Evolutionary conservation across 495 filamentous ascomycete species (phyloP), one percentile per base, ranked within the genome.

Genomic region (Hyaloscypha bicolor): DNA sequence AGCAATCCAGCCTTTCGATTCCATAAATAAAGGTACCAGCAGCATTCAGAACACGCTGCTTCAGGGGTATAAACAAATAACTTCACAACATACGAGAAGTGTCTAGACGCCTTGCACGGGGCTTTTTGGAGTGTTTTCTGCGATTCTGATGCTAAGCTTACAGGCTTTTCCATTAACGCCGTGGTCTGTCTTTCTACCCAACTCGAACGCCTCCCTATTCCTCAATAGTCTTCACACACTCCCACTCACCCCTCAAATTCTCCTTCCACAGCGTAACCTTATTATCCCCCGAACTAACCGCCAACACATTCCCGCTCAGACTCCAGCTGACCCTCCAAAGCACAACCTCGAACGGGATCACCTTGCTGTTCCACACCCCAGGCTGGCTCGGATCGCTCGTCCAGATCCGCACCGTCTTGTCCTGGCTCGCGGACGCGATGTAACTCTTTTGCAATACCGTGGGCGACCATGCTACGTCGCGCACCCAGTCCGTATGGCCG

Each of bases 321-420:
- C 92, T 96, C 96, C 96, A 99, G 82, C 93, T 97, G 16, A 97
- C 95, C 45, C 94, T 87, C 96, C 96, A 99, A 68, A 97, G 82
- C 59, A 93, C 92, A 12, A 87, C 87, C 11, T 97, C 94, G 69
- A 99, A 96, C 66, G 88, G 85, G 66, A 98, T 83, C 30, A 88
- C 85, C 77, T 94, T 94, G 79, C 86, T 88, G 52, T 86, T 82
- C 96, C 96, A 99, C 72, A 92, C 83, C 12, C 79, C 77, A 61
- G 79, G 79, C 75, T 76, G 77, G 63, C 85, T 83, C 14, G 85
- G 82, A 70, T 90, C 87, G 45, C 83, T 87, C 21, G 94, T 98
- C 96, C 96, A 99, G 78, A 99, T 97, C 62, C 94, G 86, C 62
- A 98, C 94, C 12, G 93, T 97, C 83, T 93, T 94, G 73, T 99